A percentile compares a stretch with the other conserved stretches of the same genome.
These are phyloP conservation scores for Cladosporium sp. DNA, from an alignment of 2,329 filamentous ascomycete species.

Conservation along the genomic window DNA sequence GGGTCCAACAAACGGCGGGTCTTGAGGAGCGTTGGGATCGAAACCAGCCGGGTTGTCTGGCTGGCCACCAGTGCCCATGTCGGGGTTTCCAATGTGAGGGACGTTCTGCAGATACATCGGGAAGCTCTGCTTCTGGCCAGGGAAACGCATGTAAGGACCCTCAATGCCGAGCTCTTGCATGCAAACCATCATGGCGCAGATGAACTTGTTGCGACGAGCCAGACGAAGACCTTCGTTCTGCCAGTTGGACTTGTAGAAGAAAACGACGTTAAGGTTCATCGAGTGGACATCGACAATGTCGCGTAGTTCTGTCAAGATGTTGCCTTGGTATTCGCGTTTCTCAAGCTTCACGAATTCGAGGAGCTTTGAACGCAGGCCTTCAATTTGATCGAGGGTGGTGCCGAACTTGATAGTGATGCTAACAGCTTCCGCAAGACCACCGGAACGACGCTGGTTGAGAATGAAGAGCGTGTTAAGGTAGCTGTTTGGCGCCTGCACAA, in stretches of 20 bases:
- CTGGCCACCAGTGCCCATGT: constrained; percentile 38
- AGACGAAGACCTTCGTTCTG: constrained; percentile 91
- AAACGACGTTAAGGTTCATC: constrained; percentile 85
- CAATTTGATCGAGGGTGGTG: constrained; percentile 77
- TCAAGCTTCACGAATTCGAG: constrained; percentile 78
- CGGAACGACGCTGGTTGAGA: constrained; percentile 87
- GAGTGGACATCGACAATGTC: constrained; percentile 78
- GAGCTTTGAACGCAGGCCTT: constrained; percentile 73
- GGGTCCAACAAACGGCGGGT: constrained; percentile 41
- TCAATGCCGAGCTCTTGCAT: constrained; percentile 83
- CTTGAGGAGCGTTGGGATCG: constrained; percentile 30
- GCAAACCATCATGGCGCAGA: constrained; percentile 81
- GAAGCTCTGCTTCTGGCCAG: constrained; percentile 62
- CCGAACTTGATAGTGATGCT: constrained; percentile 84
- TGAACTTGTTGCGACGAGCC: constrained; percentile 88
- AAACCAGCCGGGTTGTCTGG: constrained; percentile 44
- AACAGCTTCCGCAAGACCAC: constrained; percentile 80
- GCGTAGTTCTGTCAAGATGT: constrained; percentile 80
- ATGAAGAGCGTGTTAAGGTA: constrained; percentile 92
- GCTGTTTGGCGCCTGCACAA: constrained; percentile 93
- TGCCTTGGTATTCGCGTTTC: constrained; percentile 83
- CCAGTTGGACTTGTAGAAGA: constrained; percentile 97
- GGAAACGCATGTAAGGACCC: constrained; percentile 70
- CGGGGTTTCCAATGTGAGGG: constrained; percentile 42
- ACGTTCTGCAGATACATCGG: constrained; percentile 61